A percentile compares a stretch with the other conserved stretches of the same genome.
Conservation (phyloP, 192 early-diverging fungal species). For the Gaertneriomyces sp. region DNA sequence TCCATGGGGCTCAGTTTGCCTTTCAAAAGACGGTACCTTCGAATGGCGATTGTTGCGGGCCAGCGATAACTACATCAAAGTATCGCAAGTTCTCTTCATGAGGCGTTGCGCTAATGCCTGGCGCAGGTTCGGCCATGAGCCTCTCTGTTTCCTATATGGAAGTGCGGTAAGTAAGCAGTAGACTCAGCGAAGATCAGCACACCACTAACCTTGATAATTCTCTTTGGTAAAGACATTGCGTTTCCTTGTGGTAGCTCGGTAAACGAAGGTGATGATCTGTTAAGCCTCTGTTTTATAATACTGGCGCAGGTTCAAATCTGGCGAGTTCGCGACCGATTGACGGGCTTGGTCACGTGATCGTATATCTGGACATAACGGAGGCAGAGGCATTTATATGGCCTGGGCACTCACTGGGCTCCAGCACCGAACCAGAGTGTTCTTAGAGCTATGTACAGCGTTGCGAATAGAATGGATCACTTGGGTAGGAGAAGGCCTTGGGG, state of each 20-base stretch:
- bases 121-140: constrained; percentile 87
- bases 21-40: constrained; percentile 60
- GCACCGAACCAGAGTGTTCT: too few relatives aligned
- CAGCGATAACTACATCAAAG: constrained; percentile 91
- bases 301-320: too few relatives aligned
- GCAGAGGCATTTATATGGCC: too few relatives aligned
- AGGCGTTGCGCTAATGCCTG: constrained; percentile 83
- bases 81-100: constrained; percentile 96
- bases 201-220: constrained; percentile 49
- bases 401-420: too few relatives aligned
- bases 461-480: too few relatives aligned
- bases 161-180: not conserved
- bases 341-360: too few relatives aligned
- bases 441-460: too few relatives aligned
- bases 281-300: too few relatives aligned
- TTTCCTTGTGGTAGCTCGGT: not conserved
- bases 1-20: not conserved
- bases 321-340: too few relatives aligned
- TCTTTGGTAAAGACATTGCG: constrained; percentile 46
- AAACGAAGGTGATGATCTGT: not conserved
- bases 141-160: constrained; percentile 85
- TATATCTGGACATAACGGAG: too few relatives aligned
- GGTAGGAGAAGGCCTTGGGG: too few relatives aligned
- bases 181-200: not conserved
- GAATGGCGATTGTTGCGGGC: constrained; percentile 90